Evolutionary conservation across 352 stramenopile genomes (phyloP).

Genomic region (Phytophthora europaea): DNA sequence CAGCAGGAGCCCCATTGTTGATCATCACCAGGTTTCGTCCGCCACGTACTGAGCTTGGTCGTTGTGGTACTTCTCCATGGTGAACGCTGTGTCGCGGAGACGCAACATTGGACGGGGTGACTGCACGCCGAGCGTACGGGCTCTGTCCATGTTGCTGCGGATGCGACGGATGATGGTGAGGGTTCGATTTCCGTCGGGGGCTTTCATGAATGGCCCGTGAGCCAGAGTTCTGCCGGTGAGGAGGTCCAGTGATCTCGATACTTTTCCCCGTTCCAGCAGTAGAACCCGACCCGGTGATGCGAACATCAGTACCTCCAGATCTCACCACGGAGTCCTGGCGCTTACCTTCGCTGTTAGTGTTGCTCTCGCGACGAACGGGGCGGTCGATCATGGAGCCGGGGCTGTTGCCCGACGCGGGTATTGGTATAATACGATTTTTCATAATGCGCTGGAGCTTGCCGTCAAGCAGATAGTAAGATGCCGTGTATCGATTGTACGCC

Average conservation of each 20-base stretch:
- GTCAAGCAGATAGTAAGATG: conserved; percentile 84
- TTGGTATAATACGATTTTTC: conserved; percentile 37
- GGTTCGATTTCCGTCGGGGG: conserved; percentile 20
- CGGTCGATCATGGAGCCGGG: not conserved
- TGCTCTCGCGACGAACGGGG: conserved; percentile 10
- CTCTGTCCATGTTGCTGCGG: conserved; percentile 22
- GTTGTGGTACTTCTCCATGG: conserved; percentile 16
- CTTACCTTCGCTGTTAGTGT: conserved; percentile 19
- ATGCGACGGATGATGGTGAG: conserved; percentile 19
- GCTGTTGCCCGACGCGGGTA: conserved; percentile 6
- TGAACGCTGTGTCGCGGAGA: conserved; percentile 8
- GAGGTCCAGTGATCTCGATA: conserved; percentile 5
- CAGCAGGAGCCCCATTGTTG: conserved; percentile 32
- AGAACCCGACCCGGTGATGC: conserved; percentile 7
- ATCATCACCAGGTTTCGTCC: conserved; percentile 60
- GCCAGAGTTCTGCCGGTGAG: conserved; percentile 18
- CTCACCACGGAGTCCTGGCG: conserved; percentile 22
- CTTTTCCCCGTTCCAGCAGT: conserved; percentile 10
- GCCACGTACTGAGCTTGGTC: conserved; percentile 58
- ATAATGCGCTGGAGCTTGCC: conserved; percentile 58
- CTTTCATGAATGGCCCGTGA: conserved; percentile 16
- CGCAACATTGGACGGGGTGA: conserved; percentile 18
- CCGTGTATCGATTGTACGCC: conserved; percentile 74
- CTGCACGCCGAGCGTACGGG: conserved; percentile 22
- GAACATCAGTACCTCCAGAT: conserved; percentile 19